Base-by-base conservation (phyloP, 495 filamentous ascomycete species). In the Aspergillus incahuasiensis region DNA sequence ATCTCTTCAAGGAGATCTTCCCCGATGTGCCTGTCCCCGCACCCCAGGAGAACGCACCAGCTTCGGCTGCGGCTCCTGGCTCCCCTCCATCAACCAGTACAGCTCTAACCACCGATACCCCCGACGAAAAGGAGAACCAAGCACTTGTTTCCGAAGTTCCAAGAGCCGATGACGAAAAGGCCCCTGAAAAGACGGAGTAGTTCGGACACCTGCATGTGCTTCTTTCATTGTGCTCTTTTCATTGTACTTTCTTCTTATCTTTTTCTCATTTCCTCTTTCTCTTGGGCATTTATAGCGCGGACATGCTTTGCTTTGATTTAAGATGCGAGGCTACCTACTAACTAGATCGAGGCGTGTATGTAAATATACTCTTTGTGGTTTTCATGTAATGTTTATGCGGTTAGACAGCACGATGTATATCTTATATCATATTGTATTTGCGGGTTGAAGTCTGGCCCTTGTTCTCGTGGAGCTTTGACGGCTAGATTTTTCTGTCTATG, bases 1-100 rank as follows among this genome's bases (percentile, higher is more conserved):
- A 87, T 56, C 70, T 99, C 53, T 78, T 81, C 50, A 55, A 57
- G 11, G 77, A 79, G 59, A 69, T 80, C 51, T 81, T 82, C 63
- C 78, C 78, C 2, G 66, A 73, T 24, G 35, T 57, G 5, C 39
- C 25, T 28, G 4, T 28, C 4, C 25, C 25, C 22, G 34, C 56
- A 7, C 48, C 43, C 22, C 34, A 46, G 30, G 46, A 59, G 28
- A 21, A 16, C 34, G 35, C 22, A 1, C 38, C 38, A 6, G 7
- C n/a, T 1, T 42, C 44, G 18, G 35, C n/a, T 1, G 30, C 44
- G 18, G 35, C 46, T 3, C 48, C 48, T 6, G 40, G 11, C 16
- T 56, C 45, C 5, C 28, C 54, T 19, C 34, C 34, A 19, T 19
- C 16, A 32, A 49, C 15, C 45, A 18, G 12, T 32, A 32, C 25